Base-by-base conservation (phyloP, 2,329 filamentous ascomycete genomes). In the Penicillium psychrosexuale region DNA sequence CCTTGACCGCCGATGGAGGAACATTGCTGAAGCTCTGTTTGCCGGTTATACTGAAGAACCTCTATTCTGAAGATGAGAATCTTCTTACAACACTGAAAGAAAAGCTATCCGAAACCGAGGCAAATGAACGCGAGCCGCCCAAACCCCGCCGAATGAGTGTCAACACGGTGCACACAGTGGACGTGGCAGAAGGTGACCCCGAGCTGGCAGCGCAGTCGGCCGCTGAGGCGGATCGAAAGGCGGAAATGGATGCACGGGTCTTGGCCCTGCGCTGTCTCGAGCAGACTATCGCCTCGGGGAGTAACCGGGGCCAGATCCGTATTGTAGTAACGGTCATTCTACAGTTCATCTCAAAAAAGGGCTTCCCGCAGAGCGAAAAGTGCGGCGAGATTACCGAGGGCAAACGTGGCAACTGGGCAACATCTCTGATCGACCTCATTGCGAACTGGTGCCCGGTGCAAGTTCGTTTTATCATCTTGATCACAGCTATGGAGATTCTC, bases 381-480 rank as follows among this genome's bases (percentile, higher is more conserved):
- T 8, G 72, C 37, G 71, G 74, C 24, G 71, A 80, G 52, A 64
- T 72, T 13, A 61, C 74, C 12, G 69, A 73, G 24, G 76, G 70
- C 9, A 74, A 77, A 39, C 72, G 13, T 39, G 76, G 78, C 42
- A 88, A 84, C 47, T 97, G 93, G 93, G 87, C 91, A 1, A 88
- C 91, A 27, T 87, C 86, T 54, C 80, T 97, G 47, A 90, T 95
- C 70, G 84, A 88, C 65, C 82, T 92, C 58, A 82, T 93, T 50
- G 86, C 91, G 15, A 84, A 85, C 55, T 97, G 92, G 91, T 88
- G 91, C 0, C 91, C 94, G 0, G 92, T 97, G 1, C 93, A 97
- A 71, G 91, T 96, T 68, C 88, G 94, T 51, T 97, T 96, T 75
- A 85, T 93, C 37, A 94, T 97, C 53, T 80, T 97, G 44, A 83